Evolutionary conservation across 179 eudicot genomes (phyloP).

Genomic region (Beta corolliflora): DNA sequence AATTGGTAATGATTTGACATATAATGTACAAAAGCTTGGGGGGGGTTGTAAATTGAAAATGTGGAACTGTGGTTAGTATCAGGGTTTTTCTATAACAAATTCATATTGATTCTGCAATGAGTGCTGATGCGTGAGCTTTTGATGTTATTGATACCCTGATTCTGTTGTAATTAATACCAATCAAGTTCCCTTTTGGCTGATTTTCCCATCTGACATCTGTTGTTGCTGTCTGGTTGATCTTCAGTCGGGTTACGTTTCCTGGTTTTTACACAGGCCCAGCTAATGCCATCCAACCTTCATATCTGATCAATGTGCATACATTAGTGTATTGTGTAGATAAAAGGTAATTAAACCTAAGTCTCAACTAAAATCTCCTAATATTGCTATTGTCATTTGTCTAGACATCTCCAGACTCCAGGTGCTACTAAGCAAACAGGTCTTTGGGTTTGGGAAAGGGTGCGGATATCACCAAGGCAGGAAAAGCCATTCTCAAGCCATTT

Average conservation of each 20-base stretch:
- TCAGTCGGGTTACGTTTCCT: neutral
- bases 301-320: no score
- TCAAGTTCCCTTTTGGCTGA: conserved; percentile 13
- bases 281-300: neutral
- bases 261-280: neutral
- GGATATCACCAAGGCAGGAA: no score
- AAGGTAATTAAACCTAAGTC: no score
- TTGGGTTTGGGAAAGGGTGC: no score
- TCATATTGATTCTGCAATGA: neutral
- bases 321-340: no score
- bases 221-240: neutral
- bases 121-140: conserved; percentile 18
- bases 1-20: conserved; percentile 26
- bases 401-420: no score
- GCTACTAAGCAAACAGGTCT: no score
- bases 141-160: conserved; percentile 27
- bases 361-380: no score
- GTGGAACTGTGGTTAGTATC: conserved; percentile 14
- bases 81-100: conserved; percentile 18
- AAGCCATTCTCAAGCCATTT: no score
- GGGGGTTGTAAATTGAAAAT: conserved; percentile 30
- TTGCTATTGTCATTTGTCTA: no score
- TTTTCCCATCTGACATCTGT: neutral
- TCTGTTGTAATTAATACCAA: conserved; percentile 26
- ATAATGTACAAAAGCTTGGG: conserved; percentile 29